phyloP scores from a whole-genome alignment of 1,284 basidiomycete species.

The Trametes hirsuta region DNA sequence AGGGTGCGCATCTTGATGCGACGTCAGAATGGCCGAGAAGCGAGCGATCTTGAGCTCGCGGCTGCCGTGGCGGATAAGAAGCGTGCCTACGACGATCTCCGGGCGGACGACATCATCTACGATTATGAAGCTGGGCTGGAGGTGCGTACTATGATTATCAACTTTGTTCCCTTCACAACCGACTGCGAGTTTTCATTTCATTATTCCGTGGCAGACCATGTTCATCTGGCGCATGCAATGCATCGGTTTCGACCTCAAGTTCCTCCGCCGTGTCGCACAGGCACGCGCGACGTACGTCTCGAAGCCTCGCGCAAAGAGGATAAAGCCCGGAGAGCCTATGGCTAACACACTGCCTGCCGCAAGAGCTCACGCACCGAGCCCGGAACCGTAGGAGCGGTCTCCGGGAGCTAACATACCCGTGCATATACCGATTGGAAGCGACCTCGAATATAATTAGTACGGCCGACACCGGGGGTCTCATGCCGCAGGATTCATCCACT shows the following conservation, averaged over 20 bases:
- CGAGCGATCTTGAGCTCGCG: slow-evolving; percentile 4
- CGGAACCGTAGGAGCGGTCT: no score
- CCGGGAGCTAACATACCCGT: no score
- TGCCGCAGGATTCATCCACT: no score
- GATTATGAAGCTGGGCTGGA: slow-evolving; percentile 27
- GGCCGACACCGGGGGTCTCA: no score
- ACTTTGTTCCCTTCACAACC: not conserved
- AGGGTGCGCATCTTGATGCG: slow-evolving; percentile 17
- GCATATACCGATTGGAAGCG: no score
- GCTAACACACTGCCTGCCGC: no score
- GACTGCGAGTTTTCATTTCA: not conserved
- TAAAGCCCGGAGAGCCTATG: no score
- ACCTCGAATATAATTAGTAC: no score
- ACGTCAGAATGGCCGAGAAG: slow-evolving; percentile 7
- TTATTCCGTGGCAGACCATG: slow-evolving; percentile 16
- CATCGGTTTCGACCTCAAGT: slow-evolving; percentile 28
- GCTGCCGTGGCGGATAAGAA: not conserved
- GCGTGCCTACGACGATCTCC: slow-evolving; percentile 3
- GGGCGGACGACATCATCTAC: slow-evolving; percentile 17
- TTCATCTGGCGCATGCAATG: slow-evolving; percentile 27
- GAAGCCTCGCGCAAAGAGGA: no score
- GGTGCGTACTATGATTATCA: slow-evolving; percentile 8
- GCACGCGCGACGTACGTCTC: no score
- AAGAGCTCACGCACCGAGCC: no score
- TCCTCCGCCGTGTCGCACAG: slow-evolving; percentile 21